Evolutionary conservation across 768 basidiomycete species (phyloP), one percentile per base, ranked within the genome.

Genomic region (Heimioporus sp.): DNA sequence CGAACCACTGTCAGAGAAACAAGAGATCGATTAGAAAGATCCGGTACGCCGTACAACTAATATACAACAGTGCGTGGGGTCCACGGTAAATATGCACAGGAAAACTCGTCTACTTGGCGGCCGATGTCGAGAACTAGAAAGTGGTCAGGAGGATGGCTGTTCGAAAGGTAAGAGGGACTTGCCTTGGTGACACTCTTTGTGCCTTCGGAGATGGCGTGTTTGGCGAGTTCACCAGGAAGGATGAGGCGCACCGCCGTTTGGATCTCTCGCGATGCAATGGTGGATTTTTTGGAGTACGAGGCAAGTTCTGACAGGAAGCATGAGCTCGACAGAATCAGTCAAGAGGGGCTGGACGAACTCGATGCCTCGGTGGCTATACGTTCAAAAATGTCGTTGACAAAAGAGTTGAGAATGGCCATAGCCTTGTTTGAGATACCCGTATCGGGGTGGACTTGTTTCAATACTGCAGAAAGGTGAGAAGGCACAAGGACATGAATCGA

Each of bases 401-500:
- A 93, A 28, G 86, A 89, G 79, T 93, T 91, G 40, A 92, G 75
- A 64, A 94, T 93, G 56, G 89, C 86, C 90, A 93, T 92, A 3
- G 88, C 87, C 73, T 96, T 96, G 83, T 92, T 96, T 36, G 93
- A 96, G 81, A 97, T 96, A 86, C 95, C 95, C 48, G 94, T 96
- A 64, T 96, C 94, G 48, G 95, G 96, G 76, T 96, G 95, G 57
- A 97, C 93, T 76, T 97, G 96, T 76, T 90, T 97, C 63, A 97
- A 81, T 59, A 97, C 94, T 92, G 52, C 7, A 45, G 17, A 36
- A 31, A 30, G 37, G 65, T 15, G 55, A 53, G 19, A 34, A n/a
- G 12, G 2, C 35, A 16, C 10, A 20, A 31, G 28, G 15, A 16
- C 9, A 19, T 13, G 1, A 41, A 37, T 31, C 21, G 37, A 42